A percentile compares a stretch with the other conserved stretches of the same genome.
phyloP scores from a whole-genome alignment of 306 rosid species.

The Pterocarpus santalinus region DNA sequence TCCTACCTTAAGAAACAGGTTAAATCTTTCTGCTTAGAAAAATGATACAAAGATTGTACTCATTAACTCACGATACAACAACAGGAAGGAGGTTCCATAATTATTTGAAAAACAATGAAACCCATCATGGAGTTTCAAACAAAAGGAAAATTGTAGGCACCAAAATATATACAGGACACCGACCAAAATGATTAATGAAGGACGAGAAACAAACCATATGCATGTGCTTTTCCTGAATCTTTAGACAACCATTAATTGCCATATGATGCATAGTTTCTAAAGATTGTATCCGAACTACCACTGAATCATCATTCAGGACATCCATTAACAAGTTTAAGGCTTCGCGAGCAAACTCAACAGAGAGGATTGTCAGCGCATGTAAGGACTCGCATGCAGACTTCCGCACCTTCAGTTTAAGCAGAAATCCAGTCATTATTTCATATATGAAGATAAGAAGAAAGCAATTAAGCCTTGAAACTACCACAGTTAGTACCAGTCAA shows the following conservation, averaged over 20 bases:
- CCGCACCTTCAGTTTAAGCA: slow-evolving; percentile 72
- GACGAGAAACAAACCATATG: slow-evolving; percentile 68
- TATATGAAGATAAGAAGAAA: slow-evolving; percentile 8
- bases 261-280: slow-evolving; percentile 82
- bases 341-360: slow-evolving; percentile 68
- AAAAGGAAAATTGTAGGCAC: slow-evolving; percentile 18
- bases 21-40: slow-evolving; percentile 10
- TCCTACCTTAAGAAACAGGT: slow-evolving; percentile 34
- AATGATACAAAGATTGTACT: neutral
- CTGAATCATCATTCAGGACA: slow-evolving; percentile 77
- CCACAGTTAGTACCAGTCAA: slow-evolving; percentile 35
- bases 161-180: slow-evolving; percentile 18
- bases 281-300: slow-evolving; percentile 73
- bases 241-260: slow-evolving; percentile 65
- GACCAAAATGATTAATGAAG: slow-evolving; percentile 5
- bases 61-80: slow-evolving; percentile 32
- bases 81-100: neutral
- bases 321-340: slow-evolving; percentile 76
- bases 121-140: slow-evolving; percentile 21
- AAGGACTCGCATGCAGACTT: slow-evolving; percentile 77
- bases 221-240: slow-evolving; percentile 74
- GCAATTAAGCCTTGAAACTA: slow-evolving; percentile 10
- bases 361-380: slow-evolving; percentile 60
- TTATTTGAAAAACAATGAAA: slow-evolving; percentile 16
- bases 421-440: slow-evolving; percentile 32